These are phyloP conservation scores for Mycena albidolilacea DNA, from an alignment of 768 basidiomycete species.

Conservation along the genomic window DNA sequence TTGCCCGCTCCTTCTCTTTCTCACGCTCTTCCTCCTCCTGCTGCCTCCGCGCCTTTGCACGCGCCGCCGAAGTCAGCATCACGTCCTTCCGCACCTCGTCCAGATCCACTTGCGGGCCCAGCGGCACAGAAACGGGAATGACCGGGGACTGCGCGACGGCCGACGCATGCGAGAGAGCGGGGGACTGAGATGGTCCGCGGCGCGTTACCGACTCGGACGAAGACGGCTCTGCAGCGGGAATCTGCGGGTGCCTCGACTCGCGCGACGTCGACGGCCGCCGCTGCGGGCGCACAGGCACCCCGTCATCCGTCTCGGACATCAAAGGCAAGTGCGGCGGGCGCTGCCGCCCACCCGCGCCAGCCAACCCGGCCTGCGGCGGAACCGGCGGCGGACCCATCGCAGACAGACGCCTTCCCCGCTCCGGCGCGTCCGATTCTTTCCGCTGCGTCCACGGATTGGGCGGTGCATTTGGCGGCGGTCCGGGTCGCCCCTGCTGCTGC, in stretches of 20 bases:
- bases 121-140: constrained; percentile 38
- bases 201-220: constrained; percentile 41
- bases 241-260: constrained; percentile 57
- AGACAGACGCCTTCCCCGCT: constrained; percentile 55
- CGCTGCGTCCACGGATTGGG: constrained; percentile 37
- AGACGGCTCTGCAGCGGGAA: constrained; percentile 46
- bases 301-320: constrained; percentile 44
- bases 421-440: constrained; percentile 49
- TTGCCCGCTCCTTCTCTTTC: constrained; percentile 84
- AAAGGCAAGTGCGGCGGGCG: constrained; percentile 70
- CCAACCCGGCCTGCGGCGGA: constrained; percentile 47
- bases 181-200: constrained; percentile 59
- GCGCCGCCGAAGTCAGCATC: constrained; percentile 90
- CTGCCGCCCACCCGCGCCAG: constrained; percentile 56
- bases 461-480: constrained; percentile 49
- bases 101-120: constrained; percentile 58
- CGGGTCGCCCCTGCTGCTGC: constrained; percentile 53
- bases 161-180: constrained; percentile 60
- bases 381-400: constrained; percentile 70
- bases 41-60: constrained; percentile 84
- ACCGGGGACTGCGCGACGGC: constrained; percentile 54
- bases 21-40: constrained; percentile 89
- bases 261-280: constrained; percentile 59
- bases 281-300: constrained; percentile 27
- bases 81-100: constrained; percentile 80